Evolutionary conservation across 2,329 filamentous ascomycete species (phyloP).

Genomic region (Onygenales sp.): DNA sequence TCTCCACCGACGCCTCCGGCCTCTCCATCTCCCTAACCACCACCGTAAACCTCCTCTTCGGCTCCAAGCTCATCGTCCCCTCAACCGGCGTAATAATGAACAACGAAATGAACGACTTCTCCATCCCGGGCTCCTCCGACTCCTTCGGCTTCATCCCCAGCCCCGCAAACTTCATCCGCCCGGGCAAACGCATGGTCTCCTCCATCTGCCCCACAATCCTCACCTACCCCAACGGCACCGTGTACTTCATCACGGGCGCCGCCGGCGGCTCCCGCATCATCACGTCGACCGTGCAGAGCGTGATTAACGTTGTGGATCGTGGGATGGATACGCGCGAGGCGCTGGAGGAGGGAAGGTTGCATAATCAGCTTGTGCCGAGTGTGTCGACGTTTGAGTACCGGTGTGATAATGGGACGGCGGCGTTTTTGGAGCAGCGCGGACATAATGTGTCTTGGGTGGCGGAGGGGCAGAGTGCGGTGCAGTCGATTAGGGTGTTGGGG

Average conservation of each 20-base stretch:
- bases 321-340: constrained; percentile 52
- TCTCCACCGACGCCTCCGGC: constrained; percentile 61
- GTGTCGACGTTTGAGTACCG: constrained; percentile 56
- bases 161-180: constrained; percentile 69
- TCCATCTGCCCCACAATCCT: constrained; percentile 74
- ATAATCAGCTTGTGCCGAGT: constrained; percentile 75
- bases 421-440: constrained; percentile 52
- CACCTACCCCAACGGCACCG: constrained; percentile 53
- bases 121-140: constrained; percentile 66
- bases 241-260: constrained; percentile 63
- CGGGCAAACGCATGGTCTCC: constrained; percentile 72
- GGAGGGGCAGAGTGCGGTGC: constrained; percentile 57
- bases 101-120: constrained; percentile 66
- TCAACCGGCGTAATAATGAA: constrained; percentile 73
- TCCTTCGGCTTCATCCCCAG: constrained; percentile 78
- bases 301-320: constrained; percentile 64
- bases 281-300: constrained; percentile 63
- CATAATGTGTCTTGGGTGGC: constrained; percentile 65
- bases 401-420: constrained; percentile 57
- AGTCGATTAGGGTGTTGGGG: constrained; percentile 52
- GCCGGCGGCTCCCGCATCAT: constrained; percentile 79
- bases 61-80: constrained; percentile 67
- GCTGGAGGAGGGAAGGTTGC: constrained; percentile 58
- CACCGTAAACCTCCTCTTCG: constrained; percentile 81
- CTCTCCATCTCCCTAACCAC: constrained; percentile 75